phyloP scores from a whole-genome alignment of 176 grass and related monocot species.

The sorghum (Sorghum bicolor) region DNA sequence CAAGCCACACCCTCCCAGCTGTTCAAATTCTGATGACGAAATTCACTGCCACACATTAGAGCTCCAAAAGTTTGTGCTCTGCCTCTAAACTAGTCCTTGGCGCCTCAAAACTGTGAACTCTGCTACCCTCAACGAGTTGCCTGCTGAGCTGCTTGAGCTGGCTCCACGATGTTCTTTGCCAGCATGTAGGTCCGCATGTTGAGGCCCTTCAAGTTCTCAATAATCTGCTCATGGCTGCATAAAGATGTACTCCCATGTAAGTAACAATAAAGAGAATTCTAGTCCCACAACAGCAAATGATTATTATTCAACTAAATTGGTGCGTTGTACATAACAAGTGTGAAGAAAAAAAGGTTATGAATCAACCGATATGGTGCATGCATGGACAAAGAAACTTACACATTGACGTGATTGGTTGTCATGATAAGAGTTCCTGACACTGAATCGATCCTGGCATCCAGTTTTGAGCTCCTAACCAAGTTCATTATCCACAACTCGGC shows the following conservation, averaged over 20 bases:
- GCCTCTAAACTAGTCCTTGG: neutral
- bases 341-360: neutral
- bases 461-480: conserved; percentile 79
- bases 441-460: conserved; percentile 90
- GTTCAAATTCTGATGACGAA: neutral
- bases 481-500: conserved; percentile 81
- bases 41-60: neutral
- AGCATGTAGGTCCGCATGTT: conserved; percentile 77
- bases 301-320: neutral
- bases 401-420: conserved; percentile 62
- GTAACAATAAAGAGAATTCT: neutral
- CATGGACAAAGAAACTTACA: conserved; percentile 53
- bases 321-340: neutral
- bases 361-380: neutral
- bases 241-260: neutral
- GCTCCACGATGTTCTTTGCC: conserved; percentile 91
- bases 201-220: conserved; percentile 84
- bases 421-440: conserved; percentile 82
- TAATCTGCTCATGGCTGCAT: conserved; percentile 80
- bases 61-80: neutral
- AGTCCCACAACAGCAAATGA: neutral
- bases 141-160: conserved; percentile 70
- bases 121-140: conserved; percentile 32
- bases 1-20: neutral
- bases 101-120: conserved; percentile 21